Evolutionary conservation across 306 rosid genomes (phyloP), one percentile per base, ranked within the genome.

Genomic region (Glycine soja): DNA sequence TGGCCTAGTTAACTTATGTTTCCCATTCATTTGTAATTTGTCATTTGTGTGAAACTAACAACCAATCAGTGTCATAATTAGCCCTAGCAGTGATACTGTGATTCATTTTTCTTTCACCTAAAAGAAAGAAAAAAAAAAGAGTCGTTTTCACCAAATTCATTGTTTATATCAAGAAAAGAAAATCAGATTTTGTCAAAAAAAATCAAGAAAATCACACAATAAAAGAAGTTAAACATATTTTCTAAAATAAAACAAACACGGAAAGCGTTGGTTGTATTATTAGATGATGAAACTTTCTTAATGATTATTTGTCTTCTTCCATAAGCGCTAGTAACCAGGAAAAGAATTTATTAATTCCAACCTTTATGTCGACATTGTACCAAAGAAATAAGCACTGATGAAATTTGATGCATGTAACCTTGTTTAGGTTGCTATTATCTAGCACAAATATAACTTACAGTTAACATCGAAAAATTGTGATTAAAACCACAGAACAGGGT

Each of bases 401-500:
- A 47, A 46, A 19, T 47, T 18, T 70, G 43, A 13, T 32, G 46
- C 8, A 9, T 70, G 46, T 10, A 62, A 62, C 68, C 68, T 8
- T 68, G 32, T 40, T 34, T 64, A 1, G 13, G 18, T n/a, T 40
- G 50, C 50, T 19, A 45, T 70, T 47, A 47, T 47, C 13, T 11
- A 24, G 12, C 58, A 47, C 12, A 61, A 61, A 7, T 56, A 56
- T 10, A 34, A 9, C 65, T 34, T 70, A 47, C 8, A 14, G 64
- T 56, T 43, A 10, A 51, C 46, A 61, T 10, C 32, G 51, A 68
- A 70, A 58, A 18, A 62, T 62, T 80, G 54, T 64, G 46, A 80
- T 63, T 73, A 4, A 61, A 72, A 73, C 50, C 72, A 72, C 24
- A 36, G n/a, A 72, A 59, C 62, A 40, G 6, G 70, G 36, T 53